These are phyloP conservation scores for Clarireedia hainanense DNA, from an alignment of 2,329 filamentous ascomycete species.

Conservation along the genomic window DNA sequence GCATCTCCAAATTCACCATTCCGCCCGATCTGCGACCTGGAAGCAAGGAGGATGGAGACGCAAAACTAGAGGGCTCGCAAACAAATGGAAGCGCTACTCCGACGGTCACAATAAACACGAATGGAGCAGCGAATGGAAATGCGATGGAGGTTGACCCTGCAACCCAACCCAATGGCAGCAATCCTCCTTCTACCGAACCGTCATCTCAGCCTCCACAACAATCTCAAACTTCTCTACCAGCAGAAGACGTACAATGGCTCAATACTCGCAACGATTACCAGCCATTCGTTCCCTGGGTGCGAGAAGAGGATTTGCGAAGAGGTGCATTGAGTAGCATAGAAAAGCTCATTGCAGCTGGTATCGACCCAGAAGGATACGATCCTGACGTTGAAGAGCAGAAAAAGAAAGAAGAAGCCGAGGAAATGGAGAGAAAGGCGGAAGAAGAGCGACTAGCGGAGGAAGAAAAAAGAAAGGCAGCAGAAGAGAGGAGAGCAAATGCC, in stretches of 20 bases:
- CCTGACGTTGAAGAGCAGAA: constrained; percentile 35
- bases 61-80: constrained; percentile 10
- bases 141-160: constrained; percentile 18
- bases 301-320: constrained; percentile 57
- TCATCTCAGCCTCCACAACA: constrained; percentile 14
- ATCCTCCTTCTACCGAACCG: neutral
- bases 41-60: neutral
- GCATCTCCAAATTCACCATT: constrained; percentile 72
- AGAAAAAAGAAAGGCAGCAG: constrained; percentile 20
- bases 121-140: constrained; percentile 5
- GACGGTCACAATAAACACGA: constrained; percentile 11
- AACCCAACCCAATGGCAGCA: constrained; percentile 13
- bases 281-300: constrained; percentile 71
- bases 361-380: constrained; percentile 53
- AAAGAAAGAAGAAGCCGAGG: constrained; percentile 27
- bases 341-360: constrained; percentile 51
- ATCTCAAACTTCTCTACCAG: constrained; percentile 26
- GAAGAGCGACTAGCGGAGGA: constrained; percentile 29
- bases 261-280: constrained; percentile 46
- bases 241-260: constrained; percentile 32
- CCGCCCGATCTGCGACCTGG: constrained; percentile 36
- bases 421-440: constrained; percentile 18
- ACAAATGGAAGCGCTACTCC: constrained; percentile 25
- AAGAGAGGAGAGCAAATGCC: constrained; percentile 18
- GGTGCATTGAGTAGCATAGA: constrained; percentile 62